Conservation (phyloP, 2,329 filamentous ascomycete genomes). For the Zymoseptoria passerinii region DNA sequence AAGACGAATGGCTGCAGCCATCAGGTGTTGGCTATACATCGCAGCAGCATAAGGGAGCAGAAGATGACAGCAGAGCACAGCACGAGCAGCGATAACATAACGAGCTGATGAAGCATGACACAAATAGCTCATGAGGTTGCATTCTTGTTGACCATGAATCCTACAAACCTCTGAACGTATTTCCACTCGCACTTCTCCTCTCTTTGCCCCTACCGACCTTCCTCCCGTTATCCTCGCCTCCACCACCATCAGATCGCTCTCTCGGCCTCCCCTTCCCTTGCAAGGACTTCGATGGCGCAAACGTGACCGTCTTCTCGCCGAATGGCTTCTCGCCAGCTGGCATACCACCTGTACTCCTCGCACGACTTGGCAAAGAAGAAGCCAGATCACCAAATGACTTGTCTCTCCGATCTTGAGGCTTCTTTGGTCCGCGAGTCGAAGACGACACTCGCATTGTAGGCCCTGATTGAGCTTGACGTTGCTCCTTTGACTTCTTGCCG, state of each 20-base stretch:
- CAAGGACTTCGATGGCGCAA: slow-evolving; percentile 52
- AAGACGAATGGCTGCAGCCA: no score
- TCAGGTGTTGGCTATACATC: no score
- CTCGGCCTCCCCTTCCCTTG: slow-evolving; percentile 24
- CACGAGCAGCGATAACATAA: no score
- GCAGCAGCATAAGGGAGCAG: no score
- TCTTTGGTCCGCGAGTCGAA: slow-evolving; percentile 32
- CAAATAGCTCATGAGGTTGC: no score
- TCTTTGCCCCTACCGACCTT: slow-evolving; percentile 30
- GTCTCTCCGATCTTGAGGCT: slow-evolving; percentile 38
- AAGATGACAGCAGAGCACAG: no score
- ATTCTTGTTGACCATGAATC: background rate
- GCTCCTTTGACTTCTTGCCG: slow-evolving; percentile 37
- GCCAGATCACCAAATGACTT: slow-evolving; percentile 52
- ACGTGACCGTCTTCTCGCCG: slow-evolving; percentile 59
- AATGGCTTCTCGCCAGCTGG: slow-evolving; percentile 30
- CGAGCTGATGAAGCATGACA: no score
- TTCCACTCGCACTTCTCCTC: slow-evolving; percentile 66
- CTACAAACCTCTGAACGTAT: slow-evolving; percentile 62
- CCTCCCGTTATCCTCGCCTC: slow-evolving; percentile 25
- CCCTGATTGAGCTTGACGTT: slow-evolving; percentile 19
- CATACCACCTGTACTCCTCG: slow-evolving; percentile 17
- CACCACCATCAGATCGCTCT: slow-evolving; percentile 17
- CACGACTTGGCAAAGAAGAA: slow-evolving; percentile 28
- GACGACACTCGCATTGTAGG: slow-evolving; percentile 52